phyloP scores from a whole-genome alignment of 2,329 filamentous ascomycete genomes.

The Aspergillus texensis region DNA sequence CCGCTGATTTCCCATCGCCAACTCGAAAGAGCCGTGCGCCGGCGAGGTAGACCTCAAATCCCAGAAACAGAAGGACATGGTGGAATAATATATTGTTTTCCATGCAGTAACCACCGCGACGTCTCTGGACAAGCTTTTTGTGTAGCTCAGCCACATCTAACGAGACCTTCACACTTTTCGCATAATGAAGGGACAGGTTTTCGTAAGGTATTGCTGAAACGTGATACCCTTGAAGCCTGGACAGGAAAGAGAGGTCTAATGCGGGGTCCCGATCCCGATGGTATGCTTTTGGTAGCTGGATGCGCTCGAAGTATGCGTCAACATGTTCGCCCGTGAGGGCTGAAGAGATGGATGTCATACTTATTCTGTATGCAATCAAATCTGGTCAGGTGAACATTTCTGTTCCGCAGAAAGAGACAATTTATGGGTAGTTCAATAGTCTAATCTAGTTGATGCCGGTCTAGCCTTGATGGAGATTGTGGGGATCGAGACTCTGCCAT shows the following conservation, averaged over 20 bases:
- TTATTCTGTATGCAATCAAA: neutral
- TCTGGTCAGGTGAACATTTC: neutral
- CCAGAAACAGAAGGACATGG: neutral
- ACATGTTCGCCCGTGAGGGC: neutral
- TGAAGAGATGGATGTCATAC: neutral
- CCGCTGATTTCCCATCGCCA: neutral
- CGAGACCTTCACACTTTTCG: neutral
- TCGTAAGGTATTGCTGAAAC: neutral
- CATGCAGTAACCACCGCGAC: neutral
- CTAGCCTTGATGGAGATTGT: neutral
- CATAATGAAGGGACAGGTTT: neutral
- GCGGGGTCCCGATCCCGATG: neutral
- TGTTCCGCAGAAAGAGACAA: neutral
- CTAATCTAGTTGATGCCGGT: neutral
- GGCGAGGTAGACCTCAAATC: neutral
- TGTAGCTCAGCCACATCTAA: neutral
- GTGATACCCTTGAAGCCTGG: neutral
- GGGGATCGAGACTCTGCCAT: too few species aligned
- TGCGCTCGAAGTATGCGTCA: neutral
- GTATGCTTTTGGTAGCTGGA: neutral
- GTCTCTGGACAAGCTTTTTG: neutral
- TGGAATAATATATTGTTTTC: neutral
- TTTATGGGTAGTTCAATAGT: neutral
- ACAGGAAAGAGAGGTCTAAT: neutral
- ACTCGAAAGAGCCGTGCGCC: neutral